Conservation (phyloP, 306 rosid genomes). For the Gastrolobium villosum region DNA sequence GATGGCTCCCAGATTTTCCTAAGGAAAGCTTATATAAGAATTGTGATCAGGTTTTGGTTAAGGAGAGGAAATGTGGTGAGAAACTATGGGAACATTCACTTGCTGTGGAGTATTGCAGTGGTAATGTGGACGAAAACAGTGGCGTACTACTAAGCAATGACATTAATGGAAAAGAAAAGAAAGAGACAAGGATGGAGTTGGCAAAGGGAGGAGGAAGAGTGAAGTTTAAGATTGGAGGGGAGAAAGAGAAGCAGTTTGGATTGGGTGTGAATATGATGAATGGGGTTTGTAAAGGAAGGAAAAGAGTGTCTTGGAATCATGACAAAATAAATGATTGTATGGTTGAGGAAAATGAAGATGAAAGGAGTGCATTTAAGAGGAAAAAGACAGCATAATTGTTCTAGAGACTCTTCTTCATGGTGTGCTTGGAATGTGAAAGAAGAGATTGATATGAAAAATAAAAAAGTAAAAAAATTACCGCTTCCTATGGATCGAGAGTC, state of each 20-base stretch:
- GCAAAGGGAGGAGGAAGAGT: conserved; percentile 56
- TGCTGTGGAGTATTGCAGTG: conserved; percentile 16
- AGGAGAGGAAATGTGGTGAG: conserved; percentile 65
- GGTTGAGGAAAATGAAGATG: conserved; percentile 44
- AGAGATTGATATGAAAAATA: too few species aligned
- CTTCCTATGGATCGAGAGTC: too few species aligned
- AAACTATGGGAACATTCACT: conserved; percentile 68
- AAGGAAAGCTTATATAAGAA: conserved; percentile 37
- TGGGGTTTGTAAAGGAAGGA: conserved; percentile 58
- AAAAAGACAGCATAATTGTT: conserved; percentile 22
- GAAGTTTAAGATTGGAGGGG: conserved; percentile 64
- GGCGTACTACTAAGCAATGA: not conserved
- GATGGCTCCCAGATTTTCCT: conserved; percentile 79
- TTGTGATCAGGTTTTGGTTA: conserved; percentile 23
- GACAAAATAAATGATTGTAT: conserved; percentile 17
- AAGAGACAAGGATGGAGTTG: conserved; percentile 39
- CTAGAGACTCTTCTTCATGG: too few species aligned
- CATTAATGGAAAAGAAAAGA: conserved; percentile 46
- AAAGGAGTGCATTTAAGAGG: conserved; percentile 42
- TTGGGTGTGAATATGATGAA: conserved; percentile 49
- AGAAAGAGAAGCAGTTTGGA: conserved; percentile 35
- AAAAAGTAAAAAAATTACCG: too few species aligned
- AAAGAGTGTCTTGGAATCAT: conserved; percentile 57
- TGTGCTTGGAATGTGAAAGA: too few species aligned
- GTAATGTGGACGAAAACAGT: conserved; percentile 23